Evolutionary conservation across 305 asterid species (phyloP).

Genomic region (Fraxinus paxiana): DNA sequence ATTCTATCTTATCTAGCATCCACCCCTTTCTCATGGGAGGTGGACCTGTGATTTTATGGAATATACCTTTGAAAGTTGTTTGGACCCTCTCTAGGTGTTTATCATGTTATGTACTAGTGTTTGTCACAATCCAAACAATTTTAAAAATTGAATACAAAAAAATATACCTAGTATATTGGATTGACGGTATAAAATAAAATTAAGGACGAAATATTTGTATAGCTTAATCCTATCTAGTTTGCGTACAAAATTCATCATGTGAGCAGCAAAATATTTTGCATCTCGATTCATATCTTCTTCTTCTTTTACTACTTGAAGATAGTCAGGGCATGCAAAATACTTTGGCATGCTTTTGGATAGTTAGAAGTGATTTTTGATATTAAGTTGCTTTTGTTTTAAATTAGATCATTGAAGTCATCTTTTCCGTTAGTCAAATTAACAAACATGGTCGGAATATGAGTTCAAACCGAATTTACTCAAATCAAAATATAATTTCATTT

Average conservation of each 20-base stretch:
- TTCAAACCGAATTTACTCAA: not conserved
- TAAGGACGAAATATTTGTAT: not conserved
- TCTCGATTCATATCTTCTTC: not conserved
- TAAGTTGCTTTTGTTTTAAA: not conserved
- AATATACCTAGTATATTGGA: not conserved
- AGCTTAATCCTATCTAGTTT: not conserved
- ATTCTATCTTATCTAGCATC: constrained; percentile 26
- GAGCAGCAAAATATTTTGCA: not conserved
- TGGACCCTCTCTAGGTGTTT: constrained; percentile 22
- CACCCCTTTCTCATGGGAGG: constrained; percentile 23
- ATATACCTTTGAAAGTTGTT: constrained; percentile 10
- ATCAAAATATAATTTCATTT: not conserved
- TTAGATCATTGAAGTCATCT: not conserved
- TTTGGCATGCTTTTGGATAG: not conserved
- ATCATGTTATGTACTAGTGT: not conserved
- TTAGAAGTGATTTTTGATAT: not conserved
- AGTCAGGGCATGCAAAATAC: not conserved
- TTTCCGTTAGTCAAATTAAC: not conserved
- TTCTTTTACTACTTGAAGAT: not conserved
- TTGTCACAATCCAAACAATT: not conserved
- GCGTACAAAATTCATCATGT: not conserved
- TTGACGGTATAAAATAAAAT: not conserved
- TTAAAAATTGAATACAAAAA: not conserved
- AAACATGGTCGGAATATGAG: not conserved
- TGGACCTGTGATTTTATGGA: constrained; percentile 11